These are phyloP conservation scores for Echites panduratus DNA, from an alignment of 257 asterid genomes.

Conservation along the genomic window DNA sequence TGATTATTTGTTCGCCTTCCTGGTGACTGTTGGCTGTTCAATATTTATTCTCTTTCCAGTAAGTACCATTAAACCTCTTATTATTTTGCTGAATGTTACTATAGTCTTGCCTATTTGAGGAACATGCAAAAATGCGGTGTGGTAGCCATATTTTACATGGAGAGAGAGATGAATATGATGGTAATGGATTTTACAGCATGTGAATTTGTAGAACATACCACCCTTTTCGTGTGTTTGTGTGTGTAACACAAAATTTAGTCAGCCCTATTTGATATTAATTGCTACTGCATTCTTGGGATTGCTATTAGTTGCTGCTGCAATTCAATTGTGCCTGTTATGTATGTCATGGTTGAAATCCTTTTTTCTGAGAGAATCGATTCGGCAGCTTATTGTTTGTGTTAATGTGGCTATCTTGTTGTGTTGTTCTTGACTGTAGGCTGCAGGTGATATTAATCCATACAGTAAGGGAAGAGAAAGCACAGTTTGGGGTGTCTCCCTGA, in stretches of 20 bases:
- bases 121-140: neutral
- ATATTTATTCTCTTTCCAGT: slow-evolving; percentile 89
- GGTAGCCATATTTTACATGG: neutral
- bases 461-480: slow-evolving; percentile 88
- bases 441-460: slow-evolving; percentile 74
- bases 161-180: slow-evolving; percentile 1
- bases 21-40: slow-evolving; percentile 90
- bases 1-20: slow-evolving; percentile 69
- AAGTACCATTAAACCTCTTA: slow-evolving; percentile 13
- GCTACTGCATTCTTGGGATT: neutral
- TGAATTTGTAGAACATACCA: neutral
- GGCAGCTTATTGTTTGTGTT: neutral
- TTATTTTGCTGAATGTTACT: neutral
- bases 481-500: slow-evolving; percentile 96
- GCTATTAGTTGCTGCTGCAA: too few species aligned
- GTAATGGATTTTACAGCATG: too few species aligned
- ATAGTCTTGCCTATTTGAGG: slow-evolving; percentile 1
- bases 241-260: neutral
- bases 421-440: slow-evolving; percentile 50
- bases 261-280: slow-evolving; percentile 3
- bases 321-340: too few species aligned
- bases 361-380: neutral
- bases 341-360: neutral
- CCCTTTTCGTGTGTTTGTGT: neutral
- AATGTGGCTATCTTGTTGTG: neutral